Evolutionary conservation across 176 grass and related monocot species (phyloP), one percentile per base, ranked within the genome.

Genomic region (Tillandsia fasciculata): DNA sequence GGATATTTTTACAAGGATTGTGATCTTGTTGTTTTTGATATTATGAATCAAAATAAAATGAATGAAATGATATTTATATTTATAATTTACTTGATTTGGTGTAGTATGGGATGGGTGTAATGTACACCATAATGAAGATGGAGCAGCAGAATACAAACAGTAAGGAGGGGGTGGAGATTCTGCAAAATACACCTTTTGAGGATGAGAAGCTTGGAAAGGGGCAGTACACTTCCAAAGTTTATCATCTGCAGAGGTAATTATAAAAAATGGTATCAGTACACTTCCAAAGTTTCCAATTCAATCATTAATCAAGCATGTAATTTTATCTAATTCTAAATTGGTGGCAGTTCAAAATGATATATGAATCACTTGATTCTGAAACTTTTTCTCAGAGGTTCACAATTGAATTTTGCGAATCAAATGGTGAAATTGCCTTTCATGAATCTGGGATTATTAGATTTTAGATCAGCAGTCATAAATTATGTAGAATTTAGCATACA

Each of bases 71-170:
- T 33, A 33, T 33, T 42, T 4, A 42, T 42, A 42, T 42, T 42
- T 42, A 42, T 6, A 24, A 24, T 24, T 24, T 24, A 24, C 3
- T 58, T 64, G 10, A 8, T 63, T 48, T 28, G 2, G 13, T 66
- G 33, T 74, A 99, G 94, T 99, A 88, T 71, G 94, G 90, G 79
- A 73, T 87, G 59, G 87, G 86, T 65, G 28, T 90, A 49, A 79
- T 84, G 71, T 93, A 99, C 77, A 93, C 94, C 64, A 68, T 84
- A 72, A 81, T 99, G 69, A 99, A 87, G 56, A 99, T 99, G 94
- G 89, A 99, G 79, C 76, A 88, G 79, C 89, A 93, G 72, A 99
- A 99, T 56, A 93, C 89, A 22, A 90, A 69, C 12, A 85, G 82
- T 63, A 82, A 87, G 80, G 89, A 97, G 73, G 94, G 94, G 26